Base-by-base conservation (phyloP, 2,329 filamentous ascomycete species). In the Fusarium staphyleae region DNA sequence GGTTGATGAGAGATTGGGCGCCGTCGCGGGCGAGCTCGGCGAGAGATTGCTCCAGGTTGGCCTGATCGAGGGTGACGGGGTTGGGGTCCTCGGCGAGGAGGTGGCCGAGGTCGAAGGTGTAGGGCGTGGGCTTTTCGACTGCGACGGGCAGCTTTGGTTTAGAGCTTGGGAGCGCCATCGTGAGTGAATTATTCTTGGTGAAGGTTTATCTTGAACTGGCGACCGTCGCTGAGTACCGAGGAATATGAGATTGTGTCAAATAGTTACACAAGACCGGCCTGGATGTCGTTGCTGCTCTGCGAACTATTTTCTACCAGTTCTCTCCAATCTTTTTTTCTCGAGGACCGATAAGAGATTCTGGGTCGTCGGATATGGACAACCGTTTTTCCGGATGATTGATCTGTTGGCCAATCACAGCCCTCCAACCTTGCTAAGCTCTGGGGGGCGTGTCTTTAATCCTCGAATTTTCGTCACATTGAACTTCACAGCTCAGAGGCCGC, bases 1-100 rank as follows among this genome's bases (percentile, higher is more conserved):
- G 93, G 81, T 96, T 96, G 74, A 99, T 86, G 53, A 99, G 86
- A 24, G 86, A 87, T 78, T 99, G 95, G 11, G 93, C 91, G 74
- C 91, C 92, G 75, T 96, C 91, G 69, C 93, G 90, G 48, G 95
- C 92, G 16, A 87, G 85, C 33, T 83, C 77, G 57, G 87, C 81
- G 55, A 98, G 87, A 52, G 84, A 83, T 22, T 80, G 77, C 74
- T 96, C 91, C 59, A 87, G 75, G 30, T 78, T 69, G 24, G 74
- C 60, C 46, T 74, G 75, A 65, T 83, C 76, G 58, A 86, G 75
- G 41, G 82, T 77, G 44, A 95, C 78, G 3, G 93, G 91, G 76
- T 97, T 98, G 32, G 92, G 85, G 76, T 98, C 95, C 70, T 87
- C 87, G 74, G 87, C 89, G 70, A 96, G 83, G 47, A 98, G 87